Conservation (phyloP, 2,329 filamentous ascomycete species). For the Aspergillus neotritici region DNA sequence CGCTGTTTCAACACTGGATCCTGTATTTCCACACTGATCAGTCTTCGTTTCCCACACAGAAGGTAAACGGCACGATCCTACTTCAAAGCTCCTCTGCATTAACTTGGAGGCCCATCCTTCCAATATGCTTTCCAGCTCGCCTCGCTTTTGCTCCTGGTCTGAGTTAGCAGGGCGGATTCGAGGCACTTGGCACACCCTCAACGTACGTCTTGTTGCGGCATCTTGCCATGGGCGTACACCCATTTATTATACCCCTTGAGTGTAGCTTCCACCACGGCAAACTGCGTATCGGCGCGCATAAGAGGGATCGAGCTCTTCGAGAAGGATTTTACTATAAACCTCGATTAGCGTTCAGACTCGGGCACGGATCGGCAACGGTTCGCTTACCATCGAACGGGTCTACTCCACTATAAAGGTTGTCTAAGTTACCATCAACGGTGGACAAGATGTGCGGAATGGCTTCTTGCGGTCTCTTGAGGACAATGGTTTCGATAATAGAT, state of each 20-base stretch:
- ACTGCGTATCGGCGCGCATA: conserved; percentile 79
- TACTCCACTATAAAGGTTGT: conserved; percentile 67
- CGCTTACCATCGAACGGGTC: conserved; percentile 60
- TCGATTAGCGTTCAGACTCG: conserved; percentile 1
- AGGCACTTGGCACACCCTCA: background rate
- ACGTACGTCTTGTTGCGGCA: conserved; percentile 46
- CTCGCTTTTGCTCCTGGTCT: conserved; percentile 32
- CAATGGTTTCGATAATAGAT: conserved; percentile 80
- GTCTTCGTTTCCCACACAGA: background rate
- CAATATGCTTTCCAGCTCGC: conserved; percentile 33
- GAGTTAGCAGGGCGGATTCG: conserved; percentile 5
- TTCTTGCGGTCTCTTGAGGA: conserved; percentile 73
- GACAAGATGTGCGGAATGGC: conserved; percentile 82
- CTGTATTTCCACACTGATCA: conserved; percentile 25
- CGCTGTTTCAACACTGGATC: conserved; percentile 81
- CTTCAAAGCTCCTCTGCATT: conserved; percentile 38
- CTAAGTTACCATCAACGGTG: conserved; percentile 67
- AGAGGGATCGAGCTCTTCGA: conserved; percentile 37
- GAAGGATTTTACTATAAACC: conserved; percentile 29
- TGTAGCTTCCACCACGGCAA: conserved; percentile 80
- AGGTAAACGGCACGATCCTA: conserved; percentile 12
- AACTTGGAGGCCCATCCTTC: conserved; percentile 39
- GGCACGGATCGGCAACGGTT: background rate
- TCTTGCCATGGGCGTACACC: conserved; percentile 51
- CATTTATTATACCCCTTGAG: conserved; percentile 86